Base-by-base conservation (phyloP, 768 basidiomycete genomes). In the Mycena chlorophos region DNA sequence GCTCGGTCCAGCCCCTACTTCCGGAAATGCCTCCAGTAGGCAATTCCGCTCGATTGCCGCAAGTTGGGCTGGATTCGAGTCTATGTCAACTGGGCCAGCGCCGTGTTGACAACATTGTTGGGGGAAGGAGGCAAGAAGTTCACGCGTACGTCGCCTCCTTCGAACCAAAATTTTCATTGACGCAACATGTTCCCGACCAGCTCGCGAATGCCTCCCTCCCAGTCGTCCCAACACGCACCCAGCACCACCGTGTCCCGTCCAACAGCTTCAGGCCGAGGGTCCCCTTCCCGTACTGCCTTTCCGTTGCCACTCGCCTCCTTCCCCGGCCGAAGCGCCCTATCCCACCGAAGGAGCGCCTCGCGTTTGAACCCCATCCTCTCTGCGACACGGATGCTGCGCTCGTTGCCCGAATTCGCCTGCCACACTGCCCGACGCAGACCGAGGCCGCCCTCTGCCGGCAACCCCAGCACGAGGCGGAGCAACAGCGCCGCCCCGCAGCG, bases 391-490 rank as follows among this genome's bases (percentile, higher is more conserved):
- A 84, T 68, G 31, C 83, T 85, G 0, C 73, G 62, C 12, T 40
- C 48, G 63, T 89, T 89, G 22, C 63, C 52, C 14, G 68, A 63
- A 48, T 83, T 79, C 3, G 84, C 75, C 56, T 79, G 77, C 83
- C 86, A 90, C 26, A 81, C 80, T 0, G 87, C 80, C 10, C 87
- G 75, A 3, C 87, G 76, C 30, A 89, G 65, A 0, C 82, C 80
- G 2, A 88, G 71, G 1, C 81, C 81, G 25, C 73, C 68, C 14
- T 66, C 65, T 5, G 64, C 63, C 0, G 81, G 77, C 2, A 69
- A 54, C 49, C 79, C 71, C 14, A 80, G 66, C 6, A 78, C 71
- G 49, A 78, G 80, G 17, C 73, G 69, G 19, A 91, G 69, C 8
- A 85, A 68, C 2, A 83, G 63, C 0, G 80, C 81, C 14, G 76